Percentiles rank a stretch among this genome's conserved stretches.
These are phyloP conservation scores for Coemansia sp. DNA, from an alignment of 192 early-diverging fungal genomes.

Conservation along the genomic window DNA sequence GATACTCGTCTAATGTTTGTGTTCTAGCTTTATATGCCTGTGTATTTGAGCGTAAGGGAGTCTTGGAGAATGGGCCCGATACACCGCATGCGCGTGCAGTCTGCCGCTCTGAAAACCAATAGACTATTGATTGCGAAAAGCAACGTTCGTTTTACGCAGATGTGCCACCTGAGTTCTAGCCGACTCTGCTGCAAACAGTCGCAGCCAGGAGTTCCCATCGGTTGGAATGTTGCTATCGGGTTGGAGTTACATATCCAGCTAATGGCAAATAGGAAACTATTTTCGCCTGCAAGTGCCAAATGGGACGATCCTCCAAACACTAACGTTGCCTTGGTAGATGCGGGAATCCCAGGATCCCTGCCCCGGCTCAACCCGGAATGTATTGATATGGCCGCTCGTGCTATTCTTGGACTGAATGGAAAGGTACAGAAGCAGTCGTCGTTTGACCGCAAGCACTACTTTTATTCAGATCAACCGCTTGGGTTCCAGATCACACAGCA, in stretches of 20 bases:
- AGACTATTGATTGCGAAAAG: background rate
- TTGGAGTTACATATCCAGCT: conserved; percentile 92
- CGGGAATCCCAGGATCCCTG: conserved; percentile 84
- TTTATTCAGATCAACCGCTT: conserved; percentile 89
- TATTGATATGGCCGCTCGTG: conserved; percentile 70
- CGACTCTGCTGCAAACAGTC: background rate
- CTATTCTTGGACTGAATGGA: conserved; percentile 70
- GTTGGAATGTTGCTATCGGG: conserved; percentile 78
- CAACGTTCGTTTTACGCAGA: background rate
- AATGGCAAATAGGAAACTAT: conserved; percentile 75
- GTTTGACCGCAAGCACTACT: conserved; percentile 97
- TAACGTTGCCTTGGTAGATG: conserved; percentile 74
- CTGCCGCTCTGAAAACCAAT: background rate
- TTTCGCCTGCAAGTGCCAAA: conserved; percentile 63
- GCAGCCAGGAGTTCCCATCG: background rate
- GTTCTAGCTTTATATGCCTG: background rate
- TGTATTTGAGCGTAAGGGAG: background rate
- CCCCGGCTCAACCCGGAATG: conserved; percentile 78
- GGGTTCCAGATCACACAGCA: conserved; percentile 97
- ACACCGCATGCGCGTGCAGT: background rate
- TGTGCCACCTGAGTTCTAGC: background rate
- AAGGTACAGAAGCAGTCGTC: conserved; percentile 66
- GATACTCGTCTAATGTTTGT: background rate
- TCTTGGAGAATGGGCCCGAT: background rate
- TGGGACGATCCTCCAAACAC: conserved; percentile 69